A percentile compares a stretch with the other conserved stretches of the same genome.
phyloP scores from a whole-genome alignment of 768 basidiomycete species.

The Trametes coccinea region DNA sequence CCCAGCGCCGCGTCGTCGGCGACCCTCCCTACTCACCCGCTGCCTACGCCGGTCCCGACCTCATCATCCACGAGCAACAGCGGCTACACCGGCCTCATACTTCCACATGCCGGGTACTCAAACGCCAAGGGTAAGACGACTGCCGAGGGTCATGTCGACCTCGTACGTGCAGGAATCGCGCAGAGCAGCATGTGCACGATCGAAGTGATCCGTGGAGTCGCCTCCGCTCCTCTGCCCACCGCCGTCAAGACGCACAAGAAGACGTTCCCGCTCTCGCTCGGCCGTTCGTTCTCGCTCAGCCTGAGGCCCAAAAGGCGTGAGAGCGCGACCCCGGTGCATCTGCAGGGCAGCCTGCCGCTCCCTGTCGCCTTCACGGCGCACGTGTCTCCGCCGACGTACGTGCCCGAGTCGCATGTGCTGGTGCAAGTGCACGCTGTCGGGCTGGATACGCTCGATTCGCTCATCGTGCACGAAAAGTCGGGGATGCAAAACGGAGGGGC shows the following conservation, averaged over 20 bases:
- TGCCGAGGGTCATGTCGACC: slow-evolving; percentile 59
- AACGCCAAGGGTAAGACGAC: slow-evolving; percentile 39
- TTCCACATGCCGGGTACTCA: slow-evolving; percentile 47
- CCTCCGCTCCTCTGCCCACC: slow-evolving; percentile 9
- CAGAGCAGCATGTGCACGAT: slow-evolving; percentile 90
- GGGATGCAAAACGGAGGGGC: slow-evolving; percentile 26
- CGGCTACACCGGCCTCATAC: slow-evolving; percentile 44
- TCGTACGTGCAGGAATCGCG: slow-evolving; percentile 75
- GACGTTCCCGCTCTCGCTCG: slow-evolving; percentile 24
- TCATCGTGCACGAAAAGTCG: slow-evolving; percentile 55
- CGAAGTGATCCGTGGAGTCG: slow-evolving; percentile 64
- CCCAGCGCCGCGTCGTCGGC: slow-evolving; percentile 18
- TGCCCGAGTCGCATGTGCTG: slow-evolving; percentile 67
- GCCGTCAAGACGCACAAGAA: slow-evolving; percentile 19
- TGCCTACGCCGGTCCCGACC: slow-evolving; percentile 36
- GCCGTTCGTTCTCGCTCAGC: slow-evolving; percentile 23
- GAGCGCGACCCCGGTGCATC: slow-evolving; percentile 28
- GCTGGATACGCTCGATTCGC: slow-evolving; percentile 71
- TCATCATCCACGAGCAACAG: slow-evolving; percentile 19
- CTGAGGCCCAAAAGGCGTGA: slow-evolving; percentile 21
- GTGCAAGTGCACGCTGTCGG: slow-evolving; percentile 92
- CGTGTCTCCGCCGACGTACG: slow-evolving; percentile 66
- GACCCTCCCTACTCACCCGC: slow-evolving; percentile 26
- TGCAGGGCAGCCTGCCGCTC: slow-evolving; percentile 27
- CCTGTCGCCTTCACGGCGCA: slow-evolving; percentile 36